Evolutionary conservation across 176 grass and related monocot species (phyloP), one percentile per base, ranked within the genome.

Genomic region (Chloris gayana): DNA sequence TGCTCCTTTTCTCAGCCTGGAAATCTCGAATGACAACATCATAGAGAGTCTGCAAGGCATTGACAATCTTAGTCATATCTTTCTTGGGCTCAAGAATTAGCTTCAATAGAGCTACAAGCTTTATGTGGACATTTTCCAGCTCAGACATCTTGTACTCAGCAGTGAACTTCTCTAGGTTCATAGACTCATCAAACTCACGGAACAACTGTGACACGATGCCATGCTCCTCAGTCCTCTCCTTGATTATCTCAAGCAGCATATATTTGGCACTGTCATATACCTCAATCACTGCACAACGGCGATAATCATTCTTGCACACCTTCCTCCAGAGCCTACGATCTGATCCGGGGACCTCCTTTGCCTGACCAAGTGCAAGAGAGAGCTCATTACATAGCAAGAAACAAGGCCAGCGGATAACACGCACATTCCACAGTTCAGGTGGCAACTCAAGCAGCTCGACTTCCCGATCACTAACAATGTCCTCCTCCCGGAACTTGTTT

Each of bases 381-480:
- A 97, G 74, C 83, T 97, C 94, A 62, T 97, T 97, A 73, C 87
- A 88, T 37, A 97, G 91, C 74, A 97, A 85, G 70, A 97, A 86
- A 69, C 94, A 97, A n/a, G 94, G 94, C 94, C 94, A 97, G 35
- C 94, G 91, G 51, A 97, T 91, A 72, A 94, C 94, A 67, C 91
- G 91, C 32, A 97, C 86, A 73, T 92, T 94, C 91, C 91, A 97
- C 33, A 91, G 47, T 39, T 92, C 85, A 29, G 87, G 91, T 21
- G 94, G 94, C 35, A 97, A 72, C 76, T 97, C 91, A 10, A 97
- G 89, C 67, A 97, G 91, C 80, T 94, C 85, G 33, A 94, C 73
- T 53, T 97, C 94, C 0, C 67, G 75, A 64, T 97, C 94, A 73
- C 91, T 94, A 33, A 97, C 72, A 78, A 97, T 94, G 82, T 97